Evolutionary conservation across 805 yeast species (phyloP), one percentile per base, ranked within the genome.

Genomic region (Tetrapisispora phaffii): DNA sequence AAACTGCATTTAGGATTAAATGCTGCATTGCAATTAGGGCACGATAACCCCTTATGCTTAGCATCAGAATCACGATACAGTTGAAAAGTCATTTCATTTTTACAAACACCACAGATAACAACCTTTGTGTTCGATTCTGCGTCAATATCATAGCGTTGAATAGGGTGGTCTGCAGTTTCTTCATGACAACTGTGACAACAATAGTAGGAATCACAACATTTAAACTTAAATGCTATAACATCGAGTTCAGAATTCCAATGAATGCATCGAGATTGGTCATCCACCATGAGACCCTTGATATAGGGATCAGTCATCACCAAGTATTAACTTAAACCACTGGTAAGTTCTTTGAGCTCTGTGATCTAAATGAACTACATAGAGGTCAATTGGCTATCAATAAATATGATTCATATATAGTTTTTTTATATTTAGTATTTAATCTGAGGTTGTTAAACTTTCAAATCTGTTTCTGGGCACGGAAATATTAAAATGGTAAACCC

Each of bases 1-100:
- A 56, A 33, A 44, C 53, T 57, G 38, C 68, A 64, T 20, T 55
- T 58, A 2, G 66, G 65, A 44, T 64, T 64, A 33, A 64, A 64
- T 7, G 23, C 21, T 1, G 58, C 39, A 1, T 41, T 3, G 35
- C 68, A 64, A 13, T 41, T 34, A 2, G 48, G 50, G 45, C 68
- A 64, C 19, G 40, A 36, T 6, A 53, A 35, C 3, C 26, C 2
- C 3, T 21, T 9, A 1, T 15, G 13, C 15, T 39, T 20, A 13
- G 10, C 15, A 12, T 35, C 16, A 17, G 26, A 29, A 4, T 22
- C 34, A 6, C 33, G 21, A 38, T 64, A 64, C 36, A 56, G 47
- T 1, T 47, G 38, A 39, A 63, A 64, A 1, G 60, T 56, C 57
- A 63, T 50, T 41, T 55, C 53, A 1, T 37, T 34, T 10, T 50